These are phyloP conservation scores for Cladosporium austrohemisphaericum DNA, from an alignment of 2,329 filamentous ascomycete genomes.

Conservation along the genomic window DNA sequence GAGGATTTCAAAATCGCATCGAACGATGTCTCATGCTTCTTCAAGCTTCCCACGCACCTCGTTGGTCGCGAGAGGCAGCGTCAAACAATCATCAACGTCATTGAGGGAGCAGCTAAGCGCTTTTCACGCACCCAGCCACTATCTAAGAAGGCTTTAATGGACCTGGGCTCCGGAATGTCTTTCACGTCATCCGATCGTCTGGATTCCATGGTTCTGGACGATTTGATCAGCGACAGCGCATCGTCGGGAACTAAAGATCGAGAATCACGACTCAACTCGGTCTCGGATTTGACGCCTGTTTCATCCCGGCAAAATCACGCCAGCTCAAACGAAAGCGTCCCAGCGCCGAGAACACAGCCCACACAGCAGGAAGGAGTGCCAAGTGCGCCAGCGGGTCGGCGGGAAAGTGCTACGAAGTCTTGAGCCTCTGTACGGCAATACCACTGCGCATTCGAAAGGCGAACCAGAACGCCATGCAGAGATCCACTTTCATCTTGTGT, in stretches of 20 bases:
- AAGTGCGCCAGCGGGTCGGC: neutral
- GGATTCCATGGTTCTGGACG: conserved; percentile 33
- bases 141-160: conserved; percentile 42
- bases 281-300: conserved; percentile 26
- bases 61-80: conserved; percentile 75
- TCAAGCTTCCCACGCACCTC: conserved; percentile 76
- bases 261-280: conserved; percentile 39
- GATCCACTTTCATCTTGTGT: too few relatives aligned
- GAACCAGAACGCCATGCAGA: too few relatives aligned
- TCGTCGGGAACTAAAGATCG: conserved; percentile 51
- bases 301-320: conserved; percentile 8
- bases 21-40: conserved; percentile 89
- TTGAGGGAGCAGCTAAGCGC: conserved; percentile 69
- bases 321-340: conserved; percentile 6
- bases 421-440: too few relatives aligned
- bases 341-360: neutral
- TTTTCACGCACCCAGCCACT: conserved; percentile 43
- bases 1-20: conserved; percentile 71
- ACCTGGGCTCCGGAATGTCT: conserved; percentile 46
- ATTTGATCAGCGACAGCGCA: conserved; percentile 48
- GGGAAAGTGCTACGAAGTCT: neutral
- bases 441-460: too few relatives aligned
- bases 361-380: neutral
- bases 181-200: conserved; percentile 30
- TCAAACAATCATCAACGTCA: conserved; percentile 65